Conservation (phyloP, 2,329 filamentous ascomycete species). For the Polytolypa hystricis region DNA sequence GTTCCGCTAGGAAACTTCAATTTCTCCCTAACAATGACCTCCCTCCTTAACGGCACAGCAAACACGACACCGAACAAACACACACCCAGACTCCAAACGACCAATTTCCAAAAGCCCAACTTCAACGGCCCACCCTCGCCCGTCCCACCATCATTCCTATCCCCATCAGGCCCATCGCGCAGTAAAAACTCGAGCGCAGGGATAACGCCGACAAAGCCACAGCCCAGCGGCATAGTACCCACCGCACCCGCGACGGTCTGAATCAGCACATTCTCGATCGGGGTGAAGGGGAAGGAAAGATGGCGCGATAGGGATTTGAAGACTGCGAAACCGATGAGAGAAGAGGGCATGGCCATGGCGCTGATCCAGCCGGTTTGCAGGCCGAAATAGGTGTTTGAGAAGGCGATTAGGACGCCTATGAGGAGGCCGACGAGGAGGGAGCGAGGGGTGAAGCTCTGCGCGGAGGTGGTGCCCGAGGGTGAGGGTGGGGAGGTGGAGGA, state of each 20-base stretch:
- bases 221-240: conserved; percentile 91
- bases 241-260: conserved; percentile 93
- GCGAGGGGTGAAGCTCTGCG: conserved; percentile 67
- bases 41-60: conserved; percentile 76
- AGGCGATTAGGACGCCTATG: conserved; percentile 85
- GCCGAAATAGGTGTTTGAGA: conserved; percentile 98
- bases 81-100: conserved; percentile 83
- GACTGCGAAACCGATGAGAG: conserved; percentile 85
- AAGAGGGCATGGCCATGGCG: conserved; percentile 95
- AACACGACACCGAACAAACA: conserved; percentile 97
- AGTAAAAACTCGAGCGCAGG: conserved; percentile 85
- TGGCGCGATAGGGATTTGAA: conserved; percentile 69
- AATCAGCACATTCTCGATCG: conserved; percentile 91
- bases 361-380: conserved; percentile 76
- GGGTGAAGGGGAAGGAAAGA: conserved; percentile 71
- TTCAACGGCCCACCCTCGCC: conserved; percentile 69
- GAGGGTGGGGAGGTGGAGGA: no score
- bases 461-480: conserved; percentile 17
- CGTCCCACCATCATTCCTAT: conserved; percentile 56
- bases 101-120: conserved; percentile 62
- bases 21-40: conserved; percentile 88
- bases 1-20: conserved; percentile 92
- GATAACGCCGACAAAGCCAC: conserved; percentile 89
- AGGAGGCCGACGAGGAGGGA: conserved; percentile 67
- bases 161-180: conserved; percentile 64